Base-by-base conservation (phyloP, 495 filamentous ascomycete genomes). In the Rostrohypoxylon terebratum region DNA sequence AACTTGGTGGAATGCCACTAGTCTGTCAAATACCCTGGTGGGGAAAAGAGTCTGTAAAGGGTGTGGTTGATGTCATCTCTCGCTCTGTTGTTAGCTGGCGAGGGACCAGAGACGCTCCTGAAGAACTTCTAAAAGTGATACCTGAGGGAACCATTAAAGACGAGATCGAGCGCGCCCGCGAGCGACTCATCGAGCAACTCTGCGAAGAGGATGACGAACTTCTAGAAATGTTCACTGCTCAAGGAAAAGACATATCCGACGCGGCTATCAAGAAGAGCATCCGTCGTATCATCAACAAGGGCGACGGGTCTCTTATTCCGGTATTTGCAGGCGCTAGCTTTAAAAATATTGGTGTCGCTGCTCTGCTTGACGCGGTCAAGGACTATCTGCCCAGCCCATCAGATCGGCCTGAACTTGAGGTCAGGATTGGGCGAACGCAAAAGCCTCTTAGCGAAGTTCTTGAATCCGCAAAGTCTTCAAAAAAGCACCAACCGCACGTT, bases 11-110 rank as follows among this genome's bases (percentile, higher is more conserved):
- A 1, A 96, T 90, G 88, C 96, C 96, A 11, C 89, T 95, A 20
- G 89, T 99, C 14, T 97, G 95, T 76, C 94, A 97, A 74, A 93
- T 99, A 59, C 96, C 96, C 1, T 96, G 94, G 92, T 98, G 94
- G 86, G 88, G 89, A 1, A 89, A 91, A 33, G 92, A 94, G 11
- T 83, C 85, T 1, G 90, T 98, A 68, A 81, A 86, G 34, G 96
- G 96, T 31, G 87, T 98, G 10, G 92, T 92, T 42, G 95, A 99
- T 83, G 90, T 91, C 13, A 83, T 99, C 60, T 83, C 84, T 55
- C 81, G 76, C 20, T 72, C 61, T 44, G 74, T 78, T 62, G 74
- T 77, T 34, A 78, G 88, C 34, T 85, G 72, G 72, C 51, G 34
- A 13, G 76, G 74, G n/a, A 72, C 74, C 3, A 59, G 71, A 38